Conservation (phyloP, 75 land plant genomes). For the Adiantum capillusveneris region DNA sequence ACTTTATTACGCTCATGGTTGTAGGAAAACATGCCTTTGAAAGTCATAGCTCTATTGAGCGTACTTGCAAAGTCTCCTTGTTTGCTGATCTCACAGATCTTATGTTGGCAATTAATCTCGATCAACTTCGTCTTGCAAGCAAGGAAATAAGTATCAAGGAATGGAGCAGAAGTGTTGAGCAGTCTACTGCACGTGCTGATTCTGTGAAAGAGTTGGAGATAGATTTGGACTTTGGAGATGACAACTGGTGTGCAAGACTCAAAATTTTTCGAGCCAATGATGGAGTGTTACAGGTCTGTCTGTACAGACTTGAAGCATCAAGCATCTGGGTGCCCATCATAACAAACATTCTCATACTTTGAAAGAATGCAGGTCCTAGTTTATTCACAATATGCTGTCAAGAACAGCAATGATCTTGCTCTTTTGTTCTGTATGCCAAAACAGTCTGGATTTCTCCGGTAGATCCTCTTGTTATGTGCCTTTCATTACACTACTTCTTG, state of each 20-base stretch:
- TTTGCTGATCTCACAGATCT: constrained; percentile 58
- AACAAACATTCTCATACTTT: no score
- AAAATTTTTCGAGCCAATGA: constrained; percentile 55
- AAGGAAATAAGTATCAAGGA: constrained; percentile 54
- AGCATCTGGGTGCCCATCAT: no score
- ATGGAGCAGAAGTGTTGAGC: constrained; percentile 39
- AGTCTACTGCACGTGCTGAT: constrained; percentile 23
- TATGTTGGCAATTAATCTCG: constrained; percentile 47
- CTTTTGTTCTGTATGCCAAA: constrained; percentile 40
- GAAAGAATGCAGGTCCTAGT: constrained; percentile 42
- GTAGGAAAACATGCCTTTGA: neutral
- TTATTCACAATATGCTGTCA: constrained; percentile 51
- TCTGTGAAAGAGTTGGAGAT: constrained; percentile 45
- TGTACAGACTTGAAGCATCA: no score
- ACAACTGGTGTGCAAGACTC: constrained; percentile 47
- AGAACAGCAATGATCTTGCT: constrained; percentile 52
- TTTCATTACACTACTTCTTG: no score
- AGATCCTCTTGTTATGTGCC: no score
- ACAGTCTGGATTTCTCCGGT: constrained; percentile 8
- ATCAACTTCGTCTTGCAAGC: constrained; percentile 34
- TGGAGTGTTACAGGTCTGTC: constrained; percentile 66
- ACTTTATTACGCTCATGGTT: no score
- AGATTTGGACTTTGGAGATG: constrained; percentile 64
- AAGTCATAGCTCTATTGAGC: constrained; percentile 28
- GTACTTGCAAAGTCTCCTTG: constrained; percentile 45